A percentile compares a stretch with the other conserved stretches of the same genome.
phyloP scores from a whole-genome alignment of 495 filamentous ascomycete species.

The Penicillium malachiteum region DNA sequence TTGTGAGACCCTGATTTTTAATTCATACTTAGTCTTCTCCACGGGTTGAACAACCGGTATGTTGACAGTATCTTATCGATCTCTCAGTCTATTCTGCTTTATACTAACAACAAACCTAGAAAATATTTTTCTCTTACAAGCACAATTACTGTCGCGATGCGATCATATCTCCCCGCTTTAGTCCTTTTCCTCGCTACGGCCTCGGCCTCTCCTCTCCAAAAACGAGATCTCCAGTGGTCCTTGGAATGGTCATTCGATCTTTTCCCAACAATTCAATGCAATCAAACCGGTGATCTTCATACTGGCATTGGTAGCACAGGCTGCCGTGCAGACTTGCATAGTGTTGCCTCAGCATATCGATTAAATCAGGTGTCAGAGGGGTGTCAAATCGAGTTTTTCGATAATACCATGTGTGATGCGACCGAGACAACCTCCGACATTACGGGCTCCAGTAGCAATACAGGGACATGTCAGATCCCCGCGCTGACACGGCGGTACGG shows the following conservation, averaged over 20 bases:
- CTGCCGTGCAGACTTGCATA: slow-evolving; percentile 25
- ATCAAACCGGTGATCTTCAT: slow-evolving; percentile 15
- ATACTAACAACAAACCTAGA: neutral
- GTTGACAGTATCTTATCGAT: neutral
- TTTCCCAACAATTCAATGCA: slow-evolving; percentile 19
- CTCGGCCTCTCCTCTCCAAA: slow-evolving; percentile 20
- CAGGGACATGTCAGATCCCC: slow-evolving; percentile 15
- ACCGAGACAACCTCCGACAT: slow-evolving; percentile 15
- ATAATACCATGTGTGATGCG: slow-evolving; percentile 32
- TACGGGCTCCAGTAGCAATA: slow-evolving; percentile 10
- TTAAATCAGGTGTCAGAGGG: slow-evolving; percentile 18
- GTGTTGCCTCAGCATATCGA: slow-evolving; percentile 23
- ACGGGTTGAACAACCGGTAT: neutral
- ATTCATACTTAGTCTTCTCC: neutral
- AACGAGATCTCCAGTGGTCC: slow-evolving; percentile 24
- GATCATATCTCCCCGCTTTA: neutral
- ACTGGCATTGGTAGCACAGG: slow-evolving; percentile 26
- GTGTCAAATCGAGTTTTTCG: slow-evolving; percentile 27
- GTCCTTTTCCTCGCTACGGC: slow-evolving; percentile 10
- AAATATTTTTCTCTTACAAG: neutral
- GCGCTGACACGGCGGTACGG: slow-evolving; percentile 13
- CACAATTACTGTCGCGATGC: neutral
- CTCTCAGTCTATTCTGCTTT: neutral
- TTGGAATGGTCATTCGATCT: slow-evolving; percentile 32
- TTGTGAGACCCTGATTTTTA: neutral